Evolutionary conservation across 345 rosid genomes (phyloP).

Genomic region (Eucalyptus sideroxylon): DNA sequence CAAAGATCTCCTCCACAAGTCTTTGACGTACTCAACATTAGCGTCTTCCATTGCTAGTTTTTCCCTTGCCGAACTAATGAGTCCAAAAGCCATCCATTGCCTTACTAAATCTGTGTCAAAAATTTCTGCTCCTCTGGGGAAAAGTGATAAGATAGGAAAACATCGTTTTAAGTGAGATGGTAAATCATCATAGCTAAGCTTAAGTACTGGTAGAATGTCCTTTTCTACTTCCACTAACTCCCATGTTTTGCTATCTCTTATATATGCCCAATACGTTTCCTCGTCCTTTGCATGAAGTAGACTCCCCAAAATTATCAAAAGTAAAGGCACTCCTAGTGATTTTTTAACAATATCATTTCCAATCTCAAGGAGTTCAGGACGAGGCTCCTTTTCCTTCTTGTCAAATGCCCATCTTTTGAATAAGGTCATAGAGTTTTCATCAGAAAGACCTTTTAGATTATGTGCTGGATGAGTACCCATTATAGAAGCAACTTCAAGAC

Average conservation of each 20-base stretch:
- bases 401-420: background rate
- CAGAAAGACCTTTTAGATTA: background rate
- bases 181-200: background rate
- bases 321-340: background rate
- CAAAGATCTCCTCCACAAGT: background rate
- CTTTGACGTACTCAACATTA: background rate
- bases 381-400: background rate
- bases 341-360: background rate
- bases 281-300: background rate
- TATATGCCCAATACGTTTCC: background rate
- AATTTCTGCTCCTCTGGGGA: rapidly evolving
- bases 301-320: background rate
- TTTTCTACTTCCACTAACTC: background rate
- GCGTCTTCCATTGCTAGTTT: background rate
- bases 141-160: background rate
- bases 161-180: background rate
- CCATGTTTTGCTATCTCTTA: background rate
- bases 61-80: background rate
- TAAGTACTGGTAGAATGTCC: background rate
- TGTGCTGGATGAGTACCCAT: background rate
- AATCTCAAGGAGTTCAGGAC: background rate
- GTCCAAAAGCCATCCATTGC: background rate
- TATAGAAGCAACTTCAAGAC: background rate
- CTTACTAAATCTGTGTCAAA: rapidly evolving
- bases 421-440: background rate